These are phyloP conservation scores for Ceratocystiopsis sp. DNA, from an alignment of 2,329 filamentous ascomycete genomes.

Conservation along the genomic window DNA sequence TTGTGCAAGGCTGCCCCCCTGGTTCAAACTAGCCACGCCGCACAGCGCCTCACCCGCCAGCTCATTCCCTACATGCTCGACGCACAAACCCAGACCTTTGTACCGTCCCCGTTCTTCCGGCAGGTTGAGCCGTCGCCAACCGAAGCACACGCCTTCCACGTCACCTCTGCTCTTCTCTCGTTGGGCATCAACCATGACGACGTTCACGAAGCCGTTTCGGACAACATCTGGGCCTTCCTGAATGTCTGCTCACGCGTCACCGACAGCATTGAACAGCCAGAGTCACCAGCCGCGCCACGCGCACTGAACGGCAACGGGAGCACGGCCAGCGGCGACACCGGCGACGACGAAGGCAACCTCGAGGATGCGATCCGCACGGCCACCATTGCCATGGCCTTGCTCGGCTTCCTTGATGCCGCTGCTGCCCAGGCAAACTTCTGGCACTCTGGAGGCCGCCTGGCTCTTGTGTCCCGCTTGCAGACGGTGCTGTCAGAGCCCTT, in stretches of 20 bases:
- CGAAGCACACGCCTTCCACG: conserved; percentile 62
- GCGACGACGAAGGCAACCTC: conserved; percentile 39
- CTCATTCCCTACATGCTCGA: conserved; percentile 75
- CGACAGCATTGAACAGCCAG: conserved; percentile 25
- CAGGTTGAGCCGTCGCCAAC: conserved; percentile 76
- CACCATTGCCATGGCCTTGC: conserved; percentile 65
- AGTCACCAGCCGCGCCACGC: background rate
- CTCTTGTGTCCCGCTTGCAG: conserved; percentile 54
- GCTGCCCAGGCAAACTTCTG: conserved; percentile 68
- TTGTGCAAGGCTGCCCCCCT: conserved; percentile 78
- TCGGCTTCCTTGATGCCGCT: conserved; percentile 77
- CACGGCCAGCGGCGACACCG: conserved; percentile 25
- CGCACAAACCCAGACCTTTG: conserved; percentile 62
- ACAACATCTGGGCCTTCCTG: conserved; percentile 56
- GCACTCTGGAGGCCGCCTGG: conserved; percentile 55
- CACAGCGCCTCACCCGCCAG: conserved; percentile 61
- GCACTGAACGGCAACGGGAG: conserved; percentile 17
- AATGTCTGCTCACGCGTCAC: conserved; percentile 50
- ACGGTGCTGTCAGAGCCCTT: conserved; percentile 69
- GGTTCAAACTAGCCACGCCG: conserved; percentile 53
- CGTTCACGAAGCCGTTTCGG: conserved; percentile 47
- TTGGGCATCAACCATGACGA: conserved; percentile 57
- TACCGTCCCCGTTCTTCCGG: conserved; percentile 65
- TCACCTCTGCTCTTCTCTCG: conserved; percentile 67
- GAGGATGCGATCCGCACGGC: conserved; percentile 54